phyloP scores from a whole-genome alignment of 108 stramenopile species.

The Pseudonitzschia multistriata region DNA sequence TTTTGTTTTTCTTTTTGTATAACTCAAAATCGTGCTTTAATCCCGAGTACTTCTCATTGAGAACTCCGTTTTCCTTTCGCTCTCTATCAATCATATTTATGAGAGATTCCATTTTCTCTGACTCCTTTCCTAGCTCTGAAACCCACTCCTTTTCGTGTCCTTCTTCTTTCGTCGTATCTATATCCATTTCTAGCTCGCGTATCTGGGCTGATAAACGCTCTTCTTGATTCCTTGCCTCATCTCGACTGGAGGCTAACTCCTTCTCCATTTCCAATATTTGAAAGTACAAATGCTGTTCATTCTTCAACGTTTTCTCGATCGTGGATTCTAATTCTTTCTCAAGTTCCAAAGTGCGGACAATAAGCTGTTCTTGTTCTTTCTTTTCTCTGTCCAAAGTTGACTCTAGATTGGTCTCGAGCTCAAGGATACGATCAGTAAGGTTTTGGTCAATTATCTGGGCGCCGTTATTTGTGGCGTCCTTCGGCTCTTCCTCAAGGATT shows the following conservation, averaged over 20 bases:
- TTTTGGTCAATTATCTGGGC: neutral
- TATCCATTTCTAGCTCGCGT: neutral
- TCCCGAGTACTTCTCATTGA: neutral
- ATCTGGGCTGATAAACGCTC: neutral
- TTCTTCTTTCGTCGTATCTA: neutral
- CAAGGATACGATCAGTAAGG: neutral
- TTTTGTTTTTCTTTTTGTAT: neutral
- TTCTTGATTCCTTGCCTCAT: neutral
- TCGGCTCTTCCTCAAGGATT: neutral
- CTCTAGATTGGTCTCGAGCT: neutral
- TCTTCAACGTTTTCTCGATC: neutral
- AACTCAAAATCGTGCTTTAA: neutral
- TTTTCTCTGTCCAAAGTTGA: neutral
- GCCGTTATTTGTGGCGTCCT: neutral
- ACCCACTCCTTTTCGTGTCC: neutral
- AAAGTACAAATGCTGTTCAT: neutral
- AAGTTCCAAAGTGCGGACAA: neutral
- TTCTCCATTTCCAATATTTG: neutral
- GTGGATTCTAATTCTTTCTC: neutral
- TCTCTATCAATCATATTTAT: neutral
- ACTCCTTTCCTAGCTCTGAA: no score
- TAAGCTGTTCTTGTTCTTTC: neutral
- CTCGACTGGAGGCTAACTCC: neutral
- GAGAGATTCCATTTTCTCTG: neutral
- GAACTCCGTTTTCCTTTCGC: neutral